Conservation (phyloP, 345 rosid genomes). For the Trapa bicornis region DNA sequence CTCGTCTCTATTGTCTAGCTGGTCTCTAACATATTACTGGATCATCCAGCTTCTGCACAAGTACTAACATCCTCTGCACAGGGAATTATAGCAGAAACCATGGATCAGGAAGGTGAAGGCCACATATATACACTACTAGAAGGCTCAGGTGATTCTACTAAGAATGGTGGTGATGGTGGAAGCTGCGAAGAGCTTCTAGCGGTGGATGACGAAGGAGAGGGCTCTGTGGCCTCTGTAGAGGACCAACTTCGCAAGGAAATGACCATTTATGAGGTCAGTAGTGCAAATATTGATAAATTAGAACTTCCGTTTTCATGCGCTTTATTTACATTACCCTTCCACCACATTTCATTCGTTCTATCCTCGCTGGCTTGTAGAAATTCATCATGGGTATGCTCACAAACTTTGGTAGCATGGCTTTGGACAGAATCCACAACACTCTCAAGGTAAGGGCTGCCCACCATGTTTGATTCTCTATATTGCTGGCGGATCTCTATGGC, state of each 20-base stretch:
- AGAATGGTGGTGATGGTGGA: constrained; percentile 33
- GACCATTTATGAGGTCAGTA: constrained; percentile 72
- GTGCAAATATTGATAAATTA: not conserved
- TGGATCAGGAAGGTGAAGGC: constrained; percentile 32
- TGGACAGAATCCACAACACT: constrained; percentile 81
- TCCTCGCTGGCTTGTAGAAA: constrained; percentile 37
- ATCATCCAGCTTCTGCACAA: not conserved
- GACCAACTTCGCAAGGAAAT: constrained; percentile 84
- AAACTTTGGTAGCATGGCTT: constrained; percentile 80
- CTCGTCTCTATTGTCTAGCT: not conserved
- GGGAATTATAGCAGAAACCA: constrained; percentile 79
- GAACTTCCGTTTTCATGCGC: not conserved
- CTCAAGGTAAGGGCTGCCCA: constrained; percentile 49
- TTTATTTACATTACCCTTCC: not conserved
- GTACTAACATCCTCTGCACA: constrained; percentile 15
- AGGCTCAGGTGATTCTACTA: constrained; percentile 43
- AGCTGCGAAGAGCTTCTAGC: constrained; percentile 45
- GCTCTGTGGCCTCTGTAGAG: constrained; percentile 67
- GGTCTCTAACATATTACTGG: not conserved
- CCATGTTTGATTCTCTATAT: not conserved
- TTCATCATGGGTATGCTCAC: constrained; percentile 95
- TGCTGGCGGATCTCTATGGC: not conserved
- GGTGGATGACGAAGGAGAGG: constrained; percentile 77
- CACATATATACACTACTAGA: constrained; percentile 56
- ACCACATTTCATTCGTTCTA: constrained; percentile 4